Percentiles rank a stretch among this genome's conserved stretches.
Evolutionary conservation across 2,329 filamentous ascomycete species (phyloP).

Genomic region (Trichophyton mentagrophytes): DNA sequence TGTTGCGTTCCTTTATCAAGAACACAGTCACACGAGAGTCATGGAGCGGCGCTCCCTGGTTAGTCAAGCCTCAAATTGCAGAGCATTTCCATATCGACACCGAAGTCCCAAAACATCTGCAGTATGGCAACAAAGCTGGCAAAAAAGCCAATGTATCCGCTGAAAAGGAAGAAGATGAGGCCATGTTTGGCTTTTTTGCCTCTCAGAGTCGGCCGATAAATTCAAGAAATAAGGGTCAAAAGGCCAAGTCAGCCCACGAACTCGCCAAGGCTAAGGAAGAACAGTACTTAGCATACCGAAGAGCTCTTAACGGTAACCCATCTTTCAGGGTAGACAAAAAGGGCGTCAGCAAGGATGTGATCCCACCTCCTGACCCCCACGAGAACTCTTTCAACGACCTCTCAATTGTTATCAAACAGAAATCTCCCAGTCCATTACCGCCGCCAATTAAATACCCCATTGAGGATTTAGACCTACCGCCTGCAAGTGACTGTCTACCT

Average conservation of each 20-base stretch:
- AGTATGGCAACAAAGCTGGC: conserved; percentile 68
- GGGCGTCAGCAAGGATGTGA: conserved; percentile 5
- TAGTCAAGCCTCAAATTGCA: conserved; percentile 79
- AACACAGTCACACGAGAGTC: conserved; percentile 83
- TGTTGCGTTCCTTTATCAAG: conserved; percentile 86
- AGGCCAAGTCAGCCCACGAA: conserved; percentile 43
- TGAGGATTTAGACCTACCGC: conserved; percentile 75
- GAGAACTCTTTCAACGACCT: conserved; percentile 4
- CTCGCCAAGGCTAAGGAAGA: conserved; percentile 35
- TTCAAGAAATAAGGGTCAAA: conserved; percentile 59
- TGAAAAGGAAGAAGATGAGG: conserved; percentile 42
- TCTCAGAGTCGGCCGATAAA: conserved; percentile 49
- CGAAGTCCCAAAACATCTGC: conserved; percentile 70
- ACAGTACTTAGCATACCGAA: conserved; percentile 38
- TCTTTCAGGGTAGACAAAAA: conserved; percentile 21
- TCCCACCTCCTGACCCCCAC: background rate
- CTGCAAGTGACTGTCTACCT: conserved; percentile 44
- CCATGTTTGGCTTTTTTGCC: conserved; percentile 40
- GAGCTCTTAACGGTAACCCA: conserved; percentile 33
- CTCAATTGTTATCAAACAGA: conserved; percentile 7
- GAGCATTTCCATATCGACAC: conserved; percentile 73
- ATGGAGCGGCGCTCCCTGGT: conserved; percentile 94
- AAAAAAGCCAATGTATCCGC: conserved; percentile 60
- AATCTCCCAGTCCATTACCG: conserved; percentile 33
- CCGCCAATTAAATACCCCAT: conserved; percentile 85